Evolutionary conservation across 148 eudicot genomes (phyloP).

Genomic region (Rhododendron simsii): DNA sequence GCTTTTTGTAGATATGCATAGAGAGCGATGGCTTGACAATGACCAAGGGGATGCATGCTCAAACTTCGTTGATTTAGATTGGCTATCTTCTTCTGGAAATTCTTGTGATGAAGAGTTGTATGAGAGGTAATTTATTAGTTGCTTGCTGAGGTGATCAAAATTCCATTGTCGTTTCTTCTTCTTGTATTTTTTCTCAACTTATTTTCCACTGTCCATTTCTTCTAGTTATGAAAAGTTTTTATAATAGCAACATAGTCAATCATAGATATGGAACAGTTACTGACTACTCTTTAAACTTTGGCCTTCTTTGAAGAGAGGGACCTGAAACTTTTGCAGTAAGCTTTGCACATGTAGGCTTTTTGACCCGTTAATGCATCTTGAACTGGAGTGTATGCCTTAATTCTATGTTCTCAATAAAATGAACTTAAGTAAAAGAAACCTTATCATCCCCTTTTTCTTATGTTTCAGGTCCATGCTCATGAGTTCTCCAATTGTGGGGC

Average conservation of each 20-base stretch:
- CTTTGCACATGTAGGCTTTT: not conserved
- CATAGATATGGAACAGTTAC: not conserved
- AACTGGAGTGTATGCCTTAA: not conserved
- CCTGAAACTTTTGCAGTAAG: not conserved
- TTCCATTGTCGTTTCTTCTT: not conserved
- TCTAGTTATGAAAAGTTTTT: not conserved
- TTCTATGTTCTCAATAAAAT: not conserved
- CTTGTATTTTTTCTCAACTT: not conserved
- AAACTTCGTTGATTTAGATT: constrained; percentile 84
- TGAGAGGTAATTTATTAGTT: constrained; percentile 54
- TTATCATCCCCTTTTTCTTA: not conserved
- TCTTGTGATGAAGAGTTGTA: constrained; percentile 73
- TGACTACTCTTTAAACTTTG: not conserved
- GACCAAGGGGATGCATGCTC: constrained; percentile 63
- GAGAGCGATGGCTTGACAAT: constrained; percentile 43
- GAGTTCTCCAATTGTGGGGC: constrained; percentile 32
- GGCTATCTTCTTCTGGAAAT: constrained; percentile 88
- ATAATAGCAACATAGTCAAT: not conserved
- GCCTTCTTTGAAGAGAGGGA: not conserved
- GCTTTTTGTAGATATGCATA: constrained; percentile 57
- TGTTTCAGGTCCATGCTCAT: constrained; percentile 36
- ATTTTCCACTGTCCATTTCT: not conserved
- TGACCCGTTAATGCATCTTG: not conserved
- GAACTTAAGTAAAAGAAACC: not conserved
- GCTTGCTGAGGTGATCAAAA: not conserved